These are phyloP conservation scores for Talinum fruticosum DNA, from an alignment of 148 eudicot genomes.

Conservation along the genomic window DNA sequence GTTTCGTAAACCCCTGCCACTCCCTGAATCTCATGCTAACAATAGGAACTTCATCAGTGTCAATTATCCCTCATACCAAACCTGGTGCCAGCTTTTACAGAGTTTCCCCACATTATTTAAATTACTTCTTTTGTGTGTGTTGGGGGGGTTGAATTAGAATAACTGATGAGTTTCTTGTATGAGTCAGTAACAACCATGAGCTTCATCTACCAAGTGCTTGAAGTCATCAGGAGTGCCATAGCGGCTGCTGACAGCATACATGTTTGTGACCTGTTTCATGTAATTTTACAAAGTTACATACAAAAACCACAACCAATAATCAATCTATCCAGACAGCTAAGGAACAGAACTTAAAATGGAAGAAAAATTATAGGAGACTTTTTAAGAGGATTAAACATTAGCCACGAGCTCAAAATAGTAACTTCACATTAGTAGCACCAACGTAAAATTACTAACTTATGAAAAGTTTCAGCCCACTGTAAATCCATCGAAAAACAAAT, in stretches of 20 bases:
- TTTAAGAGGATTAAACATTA: neutral
- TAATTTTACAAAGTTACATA: slow-evolving; percentile 15
- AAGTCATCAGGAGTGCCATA: slow-evolving; percentile 98
- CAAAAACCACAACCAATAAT: neutral
- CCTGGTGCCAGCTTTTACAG: neutral
- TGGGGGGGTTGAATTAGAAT: neutral
- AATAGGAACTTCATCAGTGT: neutral
- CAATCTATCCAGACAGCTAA: neutral
- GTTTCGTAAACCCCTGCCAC: neutral
- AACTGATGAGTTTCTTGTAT: slow-evolving; percentile 10
- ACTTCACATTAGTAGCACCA: neutral
- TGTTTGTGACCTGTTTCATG: slow-evolving; percentile 73
- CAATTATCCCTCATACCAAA: slow-evolving; percentile 1
- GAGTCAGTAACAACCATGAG: slow-evolving; percentile 63
- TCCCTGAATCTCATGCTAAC: neutral
- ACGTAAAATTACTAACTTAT: neutral
- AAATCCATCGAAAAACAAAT: neutral
- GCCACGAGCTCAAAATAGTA: slow-evolving; percentile 2
- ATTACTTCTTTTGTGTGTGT: neutral
- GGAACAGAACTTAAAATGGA: neutral
- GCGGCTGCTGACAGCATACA: slow-evolving; percentile 97
- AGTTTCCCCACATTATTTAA: neutral
- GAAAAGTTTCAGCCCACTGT: neutral
- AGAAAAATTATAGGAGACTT: neutral
- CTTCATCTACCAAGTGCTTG: slow-evolving; percentile 95